Evolutionary conservation across 2,329 filamentous ascomycete species (phyloP), one percentile per base, ranked within the genome.

Genomic region (Hymenoscyphus repandus): DNA sequence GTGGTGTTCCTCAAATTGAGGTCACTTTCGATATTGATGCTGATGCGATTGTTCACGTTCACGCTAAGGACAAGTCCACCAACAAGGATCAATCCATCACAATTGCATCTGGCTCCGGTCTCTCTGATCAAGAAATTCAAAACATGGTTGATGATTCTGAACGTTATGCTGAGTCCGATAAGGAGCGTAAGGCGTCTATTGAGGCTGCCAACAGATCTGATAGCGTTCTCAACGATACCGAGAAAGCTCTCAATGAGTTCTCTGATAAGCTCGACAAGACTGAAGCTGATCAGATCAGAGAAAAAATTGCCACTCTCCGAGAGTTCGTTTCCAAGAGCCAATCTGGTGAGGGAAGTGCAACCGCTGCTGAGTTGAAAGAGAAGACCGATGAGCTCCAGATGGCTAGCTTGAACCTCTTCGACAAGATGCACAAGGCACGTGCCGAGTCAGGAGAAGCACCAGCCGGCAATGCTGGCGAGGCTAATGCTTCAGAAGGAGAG

Each of bases 31-130:
- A 97, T 74, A 96, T 97, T 70, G 92, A 97, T 65, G 92, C 92
- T 66, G 90, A 97, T 73, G 95, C 90, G 15, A 96, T 97, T 64
- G 90, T 97, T 64, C 91, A 96, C 78, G 92, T 97, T 58, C 88
- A 93, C 72, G 92, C 92, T 72, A 96, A 95, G 82, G 92, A 97
- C 78, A 96, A 97, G 86, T 92, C 90, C 64, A 97, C 91, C 75
- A 89, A 90, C 85, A 97, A 96, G 85, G 92, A 97, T 70, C 92
- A 99, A 80, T 96, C 91, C 57, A 97, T 99, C 76, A 97, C 92
- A 70, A 96, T 99, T 71, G 91, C 92, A 50, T 96, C 91, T 53
- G 93, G 92, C 72, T 97, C 92, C 59, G 92, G 93, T 83, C 87
- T 97, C 52, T 96, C 90, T 43, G 91, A 99, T 56, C 73, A 79